A percentile compares a stretch with the other conserved stretches of the same genome.
phyloP scores from a whole-genome alignment of 169 alveolate species.

The Eimeria zaria region DNA sequence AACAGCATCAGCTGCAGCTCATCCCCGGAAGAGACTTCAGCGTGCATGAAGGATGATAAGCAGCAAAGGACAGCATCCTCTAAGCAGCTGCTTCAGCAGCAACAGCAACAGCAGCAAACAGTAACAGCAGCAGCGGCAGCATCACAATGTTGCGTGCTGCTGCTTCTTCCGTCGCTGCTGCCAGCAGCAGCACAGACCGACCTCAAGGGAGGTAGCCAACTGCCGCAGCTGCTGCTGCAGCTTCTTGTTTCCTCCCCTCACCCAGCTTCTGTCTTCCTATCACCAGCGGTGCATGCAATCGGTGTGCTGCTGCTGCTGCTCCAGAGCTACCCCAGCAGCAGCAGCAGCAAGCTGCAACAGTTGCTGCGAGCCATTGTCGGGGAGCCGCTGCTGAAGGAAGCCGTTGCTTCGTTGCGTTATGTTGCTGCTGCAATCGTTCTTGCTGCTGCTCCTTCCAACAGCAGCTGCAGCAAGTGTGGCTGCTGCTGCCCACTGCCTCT shows the following conservation, averaged over 20 bases:
- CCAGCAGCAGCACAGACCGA: slow-evolving; percentile 14
- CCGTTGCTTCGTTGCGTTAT: slow-evolving; percentile 6
- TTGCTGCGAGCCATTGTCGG: slow-evolving; percentile 43
- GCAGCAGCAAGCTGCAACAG: slow-evolving; percentile 62
- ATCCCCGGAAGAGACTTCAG: neutral
- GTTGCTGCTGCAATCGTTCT: slow-evolving; percentile 42
- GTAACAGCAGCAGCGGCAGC: slow-evolving; percentile 14
- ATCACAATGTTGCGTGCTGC: neutral
- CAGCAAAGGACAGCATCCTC: neutral
- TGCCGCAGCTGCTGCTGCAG: slow-evolving; percentile 61
- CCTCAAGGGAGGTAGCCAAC: slow-evolving; percentile 22
- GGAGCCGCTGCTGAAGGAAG: slow-evolving; percentile 19
- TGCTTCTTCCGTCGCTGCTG: slow-evolving; percentile 33
- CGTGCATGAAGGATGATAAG: neutral
- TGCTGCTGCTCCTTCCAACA: slow-evolving; percentile 27
- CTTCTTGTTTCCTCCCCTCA: slow-evolving; percentile 41
- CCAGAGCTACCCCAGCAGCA: slow-evolving; percentile 48
- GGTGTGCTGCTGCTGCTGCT: slow-evolving; percentile 68
- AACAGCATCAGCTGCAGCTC: neutral
- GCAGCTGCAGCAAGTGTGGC: slow-evolving; percentile 52
- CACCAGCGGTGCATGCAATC: slow-evolving; percentile 21
- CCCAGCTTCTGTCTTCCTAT: slow-evolving; percentile 46
- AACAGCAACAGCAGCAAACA: slow-evolving; percentile 3
- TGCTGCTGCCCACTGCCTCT: slow-evolving; percentile 51
- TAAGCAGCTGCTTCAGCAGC: too few relatives aligned